These are phyloP conservation scores for Neofusicoccum umdonicola DNA, from an alignment of 2,329 filamentous ascomycete genomes.

Conservation along the genomic window DNA sequence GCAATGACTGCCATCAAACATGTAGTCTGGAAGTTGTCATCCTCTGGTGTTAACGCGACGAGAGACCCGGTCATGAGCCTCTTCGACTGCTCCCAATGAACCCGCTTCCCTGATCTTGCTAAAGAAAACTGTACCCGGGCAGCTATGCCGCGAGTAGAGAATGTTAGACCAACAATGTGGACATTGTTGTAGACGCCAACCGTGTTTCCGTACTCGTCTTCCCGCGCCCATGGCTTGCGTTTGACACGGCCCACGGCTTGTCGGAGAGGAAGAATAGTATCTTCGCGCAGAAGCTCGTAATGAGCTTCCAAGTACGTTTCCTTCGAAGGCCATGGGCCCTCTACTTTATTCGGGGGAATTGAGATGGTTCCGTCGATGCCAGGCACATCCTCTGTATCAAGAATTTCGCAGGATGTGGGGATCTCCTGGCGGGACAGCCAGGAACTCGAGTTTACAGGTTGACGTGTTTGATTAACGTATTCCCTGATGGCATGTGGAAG, in stretches of 20 bases:
- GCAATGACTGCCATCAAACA: constrained; percentile 73
- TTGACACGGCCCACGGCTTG: constrained; percentile 61
- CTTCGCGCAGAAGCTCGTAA: constrained; percentile 73
- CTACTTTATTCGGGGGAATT: constrained; percentile 28
- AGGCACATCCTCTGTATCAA: constrained; percentile 26
- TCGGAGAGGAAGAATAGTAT: constrained; percentile 67
- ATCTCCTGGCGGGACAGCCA: constrained; percentile 48
- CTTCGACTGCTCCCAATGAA: constrained; percentile 66
- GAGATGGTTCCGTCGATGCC: background rate
- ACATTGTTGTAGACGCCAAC: constrained; percentile 39
- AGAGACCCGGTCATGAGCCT: constrained; percentile 55
- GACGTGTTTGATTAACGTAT: background rate
- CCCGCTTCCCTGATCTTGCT: constrained; percentile 60
- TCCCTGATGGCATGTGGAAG: background rate
- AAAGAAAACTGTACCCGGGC: constrained; percentile 70
- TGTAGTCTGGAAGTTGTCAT: constrained; percentile 61
- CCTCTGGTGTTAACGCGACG: constrained; percentile 53
- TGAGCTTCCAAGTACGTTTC: constrained; percentile 69
- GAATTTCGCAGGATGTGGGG: constrained; percentile 55
- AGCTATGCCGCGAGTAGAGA: constrained; percentile 62
- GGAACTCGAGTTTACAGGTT: background rate
- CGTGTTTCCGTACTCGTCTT: constrained; percentile 47
- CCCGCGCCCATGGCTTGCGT: constrained; percentile 53
- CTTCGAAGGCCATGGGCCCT: constrained; percentile 58
- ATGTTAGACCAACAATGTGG: constrained; percentile 44